These are phyloP conservation scores for Chytriomyces confervae DNA, from an alignment of 192 early-diverging fungal species.

Conservation along the genomic window DNA sequence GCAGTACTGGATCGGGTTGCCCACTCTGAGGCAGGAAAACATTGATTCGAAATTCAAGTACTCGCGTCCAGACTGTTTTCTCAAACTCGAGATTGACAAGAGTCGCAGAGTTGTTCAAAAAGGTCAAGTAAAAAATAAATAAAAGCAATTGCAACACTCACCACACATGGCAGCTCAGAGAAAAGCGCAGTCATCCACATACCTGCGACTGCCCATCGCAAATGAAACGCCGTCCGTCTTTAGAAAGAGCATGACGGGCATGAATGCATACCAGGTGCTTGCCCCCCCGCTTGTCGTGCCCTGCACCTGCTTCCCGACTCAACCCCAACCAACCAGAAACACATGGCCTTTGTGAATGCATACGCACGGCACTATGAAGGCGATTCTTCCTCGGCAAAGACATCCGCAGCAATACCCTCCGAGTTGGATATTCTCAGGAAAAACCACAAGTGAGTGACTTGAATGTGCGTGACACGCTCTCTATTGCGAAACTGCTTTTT, in stretches of 20 bases:
- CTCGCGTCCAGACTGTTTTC: neutral
- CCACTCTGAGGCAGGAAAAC: neutral
- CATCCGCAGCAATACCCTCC: neutral
- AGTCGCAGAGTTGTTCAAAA: neutral
- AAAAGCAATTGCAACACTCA: neutral
- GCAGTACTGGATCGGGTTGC: conserved; percentile 59
- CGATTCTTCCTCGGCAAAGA: neutral
- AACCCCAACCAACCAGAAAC: conserved; percentile 39
- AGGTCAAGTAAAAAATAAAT: neutral
- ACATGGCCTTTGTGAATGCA: conserved; percentile 65
- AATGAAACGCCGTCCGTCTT: conserved; percentile 13
- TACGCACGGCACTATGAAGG: conserved; percentile 57
- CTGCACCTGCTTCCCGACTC: neutral
- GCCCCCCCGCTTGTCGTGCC: neutral
- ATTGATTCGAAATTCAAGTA: neutral
- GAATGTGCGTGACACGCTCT: neutral
- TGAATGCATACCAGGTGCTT: conserved; percentile 22
- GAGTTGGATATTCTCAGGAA: conserved; percentile 75
- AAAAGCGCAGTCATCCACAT: neutral
- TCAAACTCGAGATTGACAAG: conserved; percentile 7
- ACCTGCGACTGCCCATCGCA: neutral
- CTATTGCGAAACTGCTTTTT: neutral
- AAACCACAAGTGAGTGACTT: conserved; percentile 66
- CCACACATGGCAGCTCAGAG: neutral
- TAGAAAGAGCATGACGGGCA: conserved; percentile 5